Evolutionary conservation across 495 filamentous ascomycete genomes (phyloP).

Genomic region (Cairneyella variabilis): DNA sequence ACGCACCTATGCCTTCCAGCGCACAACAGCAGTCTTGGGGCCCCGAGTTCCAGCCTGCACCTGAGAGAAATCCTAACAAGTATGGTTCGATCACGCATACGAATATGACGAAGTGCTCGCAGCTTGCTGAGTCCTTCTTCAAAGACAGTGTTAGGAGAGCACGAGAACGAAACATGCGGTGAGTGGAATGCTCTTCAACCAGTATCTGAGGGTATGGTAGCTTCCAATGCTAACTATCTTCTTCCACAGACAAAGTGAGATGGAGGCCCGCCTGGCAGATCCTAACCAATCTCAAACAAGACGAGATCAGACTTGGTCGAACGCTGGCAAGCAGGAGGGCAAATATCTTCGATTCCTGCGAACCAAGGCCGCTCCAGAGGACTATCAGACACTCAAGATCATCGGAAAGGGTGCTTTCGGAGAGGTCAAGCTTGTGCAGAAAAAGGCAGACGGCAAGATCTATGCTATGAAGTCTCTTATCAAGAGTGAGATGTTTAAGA

Average conservation of each 20-base stretch:
- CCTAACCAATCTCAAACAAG: constrained; percentile 67
- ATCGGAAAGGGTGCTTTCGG: constrained; percentile 99
- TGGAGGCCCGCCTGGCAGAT: constrained; percentile 77
- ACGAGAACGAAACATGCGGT: constrained; percentile 88
- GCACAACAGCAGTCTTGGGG: constrained; percentile 25
- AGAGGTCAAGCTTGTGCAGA: constrained; percentile 93
- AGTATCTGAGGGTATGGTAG: too few relatives aligned
- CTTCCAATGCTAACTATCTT: too few relatives aligned
- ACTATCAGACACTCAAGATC: constrained; percentile 93
- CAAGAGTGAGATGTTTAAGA: constrained; percentile 99
- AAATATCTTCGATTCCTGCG: constrained; percentile 91
- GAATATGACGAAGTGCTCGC: constrained; percentile 73
- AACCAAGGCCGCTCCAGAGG: constrained; percentile 84
- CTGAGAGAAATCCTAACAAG: constrained; percentile 71
- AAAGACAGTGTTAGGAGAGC: constrained; percentile 92
- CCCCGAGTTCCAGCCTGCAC: constrained; percentile 53
- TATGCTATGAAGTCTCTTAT: constrained; percentile 98
- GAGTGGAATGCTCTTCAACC: constrained; percentile 9
- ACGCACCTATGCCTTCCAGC: constrained; percentile 54
- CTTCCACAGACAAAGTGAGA: constrained; percentile 70
- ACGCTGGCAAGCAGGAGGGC: constrained; percentile 77
- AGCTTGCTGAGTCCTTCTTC: constrained; percentile 85
- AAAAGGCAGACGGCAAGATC: constrained; percentile 93
- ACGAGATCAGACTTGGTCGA: constrained; percentile 73
- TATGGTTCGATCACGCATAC: constrained; percentile 58